A percentile compares a stretch with the other conserved stretches of the same genome.
Evolutionary conservation across 129 eudicot genomes (phyloP).

Genomic region (Calendula officinalis): DNA sequence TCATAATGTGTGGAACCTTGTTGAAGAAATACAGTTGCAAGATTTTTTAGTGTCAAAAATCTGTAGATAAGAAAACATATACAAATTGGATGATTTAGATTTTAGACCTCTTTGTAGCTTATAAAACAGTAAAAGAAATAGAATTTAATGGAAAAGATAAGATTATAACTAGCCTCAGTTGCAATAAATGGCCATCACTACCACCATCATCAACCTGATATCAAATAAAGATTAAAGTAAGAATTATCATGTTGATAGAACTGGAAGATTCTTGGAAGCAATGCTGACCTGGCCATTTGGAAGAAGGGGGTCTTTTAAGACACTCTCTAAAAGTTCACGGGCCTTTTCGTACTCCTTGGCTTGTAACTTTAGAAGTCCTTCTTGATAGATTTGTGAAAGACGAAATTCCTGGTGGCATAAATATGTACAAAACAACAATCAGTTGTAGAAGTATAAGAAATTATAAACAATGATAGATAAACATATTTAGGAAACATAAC

Average conservation of each 20-base stretch:
- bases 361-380: conserved; percentile 80
- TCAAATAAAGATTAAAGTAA: conserved; percentile 5
- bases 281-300: conserved; percentile 68
- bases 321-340: conserved; percentile 74
- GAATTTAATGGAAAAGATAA: not conserved
- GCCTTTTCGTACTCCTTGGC: conserved; percentile 83
- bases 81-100: not conserved
- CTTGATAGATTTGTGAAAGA: conserved; percentile 86
- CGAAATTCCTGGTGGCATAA: conserved; percentile 67
- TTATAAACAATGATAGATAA: not conserved
- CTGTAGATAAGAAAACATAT: conserved; percentile 39
- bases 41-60: conserved; percentile 84
- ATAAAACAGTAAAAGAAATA: not conserved
- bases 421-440: conserved; percentile 16
- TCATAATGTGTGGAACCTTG: conserved; percentile 69
- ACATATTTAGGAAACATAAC: not conserved
- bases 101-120: not conserved
- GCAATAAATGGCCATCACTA: conserved; percentile 85
- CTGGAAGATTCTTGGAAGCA: not conserved
- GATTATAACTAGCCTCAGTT: conserved; percentile 63
- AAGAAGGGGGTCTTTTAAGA: conserved; percentile 69
- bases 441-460: not conserved
- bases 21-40: conserved; percentile 86
- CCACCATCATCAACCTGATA: conserved; percentile 67
- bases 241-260: not conserved